phyloP scores from a whole-genome alignment of 1,284 basidiomycete species.

The Vanrija pseudolonga region DNA sequence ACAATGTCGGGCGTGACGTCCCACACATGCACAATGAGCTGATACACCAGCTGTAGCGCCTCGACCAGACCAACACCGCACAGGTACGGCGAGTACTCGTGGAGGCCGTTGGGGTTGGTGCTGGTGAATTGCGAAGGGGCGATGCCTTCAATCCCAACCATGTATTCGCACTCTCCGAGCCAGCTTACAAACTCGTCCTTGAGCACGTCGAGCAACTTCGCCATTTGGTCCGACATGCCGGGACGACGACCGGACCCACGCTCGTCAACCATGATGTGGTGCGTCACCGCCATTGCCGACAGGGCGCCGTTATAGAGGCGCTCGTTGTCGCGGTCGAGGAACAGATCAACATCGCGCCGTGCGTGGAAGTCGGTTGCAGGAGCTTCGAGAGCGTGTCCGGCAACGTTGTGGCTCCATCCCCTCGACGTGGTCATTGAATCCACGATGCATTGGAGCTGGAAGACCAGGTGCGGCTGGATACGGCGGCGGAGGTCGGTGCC shows the following conservation, averaged over 20 bases:
- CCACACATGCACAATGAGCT: neutral
- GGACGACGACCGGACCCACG: too few species aligned
- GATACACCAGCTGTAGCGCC: neutral
- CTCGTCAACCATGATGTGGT: too few species aligned
- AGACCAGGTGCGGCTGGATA: conserved; percentile 1
- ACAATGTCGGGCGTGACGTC: neutral
- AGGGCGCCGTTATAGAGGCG: too few species aligned
- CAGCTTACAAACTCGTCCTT: neutral
- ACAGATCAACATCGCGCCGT: neutral
- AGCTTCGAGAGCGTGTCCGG: neutral
- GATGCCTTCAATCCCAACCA: too few species aligned
- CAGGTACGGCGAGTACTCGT: neutral
- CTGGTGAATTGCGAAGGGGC: neutral
- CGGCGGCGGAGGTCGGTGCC: neutral
- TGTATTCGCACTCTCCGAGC: neutral
- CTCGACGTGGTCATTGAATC: neutral
- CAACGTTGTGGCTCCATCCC: neutral
- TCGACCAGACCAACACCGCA: neutral
- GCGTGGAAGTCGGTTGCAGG: neutral
- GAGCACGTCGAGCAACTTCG: too few species aligned
- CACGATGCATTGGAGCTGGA: neutral
- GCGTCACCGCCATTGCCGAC: too few species aligned
- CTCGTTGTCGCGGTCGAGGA: neutral
- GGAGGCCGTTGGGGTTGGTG: neutral
- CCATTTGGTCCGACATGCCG: too few species aligned